Conservation (phyloP, 208 protist species). For the Trypanosoma conorhini region DNA sequence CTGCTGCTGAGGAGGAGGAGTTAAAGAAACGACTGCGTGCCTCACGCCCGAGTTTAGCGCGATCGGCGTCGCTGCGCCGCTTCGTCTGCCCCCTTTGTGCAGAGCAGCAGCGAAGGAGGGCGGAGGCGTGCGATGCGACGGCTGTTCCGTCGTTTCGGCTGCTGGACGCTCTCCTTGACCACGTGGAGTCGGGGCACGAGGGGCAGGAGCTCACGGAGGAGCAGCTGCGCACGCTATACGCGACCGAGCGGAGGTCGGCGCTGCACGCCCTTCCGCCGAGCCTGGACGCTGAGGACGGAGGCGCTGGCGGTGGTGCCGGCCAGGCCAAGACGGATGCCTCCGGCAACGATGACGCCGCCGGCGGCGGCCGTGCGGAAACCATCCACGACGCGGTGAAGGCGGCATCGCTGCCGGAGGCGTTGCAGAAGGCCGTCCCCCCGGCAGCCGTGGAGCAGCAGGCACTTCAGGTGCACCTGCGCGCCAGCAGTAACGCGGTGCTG, state of each 20-base stretch:
- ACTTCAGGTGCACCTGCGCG: conserved; percentile 59
- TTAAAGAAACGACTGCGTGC: conserved; percentile 24
- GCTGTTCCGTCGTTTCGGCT: conserved; percentile 47
- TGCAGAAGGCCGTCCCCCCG: conserved; percentile 22
- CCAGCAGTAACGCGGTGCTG: conserved; percentile 53
- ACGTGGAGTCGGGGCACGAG: conserved; percentile 48
- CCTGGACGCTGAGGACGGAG: conserved; percentile 8
- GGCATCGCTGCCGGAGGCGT: conserved; percentile 13
- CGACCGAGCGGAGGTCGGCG: conserved; percentile 17
- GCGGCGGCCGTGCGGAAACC: not conserved
- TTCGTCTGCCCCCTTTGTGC: conserved; percentile 29
- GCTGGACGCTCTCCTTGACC: conserved; percentile 61
- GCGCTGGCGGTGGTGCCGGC: conserved; percentile 4
- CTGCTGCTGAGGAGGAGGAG: conserved; percentile 10
- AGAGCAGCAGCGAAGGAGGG: not conserved
- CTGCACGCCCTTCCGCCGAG: conserved; percentile 12
- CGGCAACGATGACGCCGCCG: conserved; percentile 7
- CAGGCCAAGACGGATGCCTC: not conserved
- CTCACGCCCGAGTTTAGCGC: conserved; percentile 21
- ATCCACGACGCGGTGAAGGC: conserved; percentile 2
- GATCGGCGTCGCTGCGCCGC: conserved; percentile 19
- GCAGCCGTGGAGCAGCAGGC: conserved; percentile 22
- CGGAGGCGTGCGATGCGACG: not conserved
- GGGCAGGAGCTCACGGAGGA: conserved; percentile 32
- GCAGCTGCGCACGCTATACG: conserved; percentile 42